Percentiles rank a stretch among this genome's conserved stretches.
Evolutionary conservation across 2,329 filamentous ascomycete genomes (phyloP).

Genomic region (Nothophaeocryptopus gaeumannii): DNA sequence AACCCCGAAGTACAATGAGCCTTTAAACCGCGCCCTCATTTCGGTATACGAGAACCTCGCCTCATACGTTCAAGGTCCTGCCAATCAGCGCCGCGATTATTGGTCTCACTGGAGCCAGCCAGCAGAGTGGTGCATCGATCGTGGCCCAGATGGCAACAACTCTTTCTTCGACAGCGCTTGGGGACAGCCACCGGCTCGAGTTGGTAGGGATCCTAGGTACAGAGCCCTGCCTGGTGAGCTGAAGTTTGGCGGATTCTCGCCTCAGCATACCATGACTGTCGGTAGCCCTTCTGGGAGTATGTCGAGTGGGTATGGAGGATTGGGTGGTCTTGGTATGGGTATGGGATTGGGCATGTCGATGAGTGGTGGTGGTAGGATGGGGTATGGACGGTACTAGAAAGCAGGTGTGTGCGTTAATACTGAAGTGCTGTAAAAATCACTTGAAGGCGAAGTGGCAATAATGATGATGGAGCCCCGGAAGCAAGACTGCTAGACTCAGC

Average conservation of each 20-base stretch:
- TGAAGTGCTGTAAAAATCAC: too few relatives aligned
- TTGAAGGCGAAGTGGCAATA: too few relatives aligned
- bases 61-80: constrained; percentile 40
- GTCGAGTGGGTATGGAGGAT: not conserved
- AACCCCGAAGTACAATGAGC: constrained; percentile 4
- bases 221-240: constrained; percentile 25
- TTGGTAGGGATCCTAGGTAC: constrained; percentile 39
- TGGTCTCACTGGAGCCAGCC: constrained; percentile 41
- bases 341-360: not conserved
- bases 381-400: too few relatives aligned
- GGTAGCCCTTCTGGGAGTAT: constrained; percentile 7
- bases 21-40: constrained; percentile 38
- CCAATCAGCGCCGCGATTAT: constrained; percentile 36
- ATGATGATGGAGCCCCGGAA: too few relatives aligned
- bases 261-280: constrained; percentile 2
- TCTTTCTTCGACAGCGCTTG: constrained; percentile 43
- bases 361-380: too few relatives aligned
- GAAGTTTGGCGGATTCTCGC: constrained; percentile 21
- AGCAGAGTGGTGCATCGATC: constrained; percentile 41
- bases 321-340: not conserved
- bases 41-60: constrained; percentile 44
- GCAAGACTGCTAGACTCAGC: too few relatives aligned
- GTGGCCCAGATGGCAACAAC: constrained; percentile 36
- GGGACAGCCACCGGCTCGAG: constrained; percentile 36
- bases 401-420: too few relatives aligned